phyloP scores from a whole-genome alignment of 192 early-diverging fungal species.

The Backusella circina region DNA sequence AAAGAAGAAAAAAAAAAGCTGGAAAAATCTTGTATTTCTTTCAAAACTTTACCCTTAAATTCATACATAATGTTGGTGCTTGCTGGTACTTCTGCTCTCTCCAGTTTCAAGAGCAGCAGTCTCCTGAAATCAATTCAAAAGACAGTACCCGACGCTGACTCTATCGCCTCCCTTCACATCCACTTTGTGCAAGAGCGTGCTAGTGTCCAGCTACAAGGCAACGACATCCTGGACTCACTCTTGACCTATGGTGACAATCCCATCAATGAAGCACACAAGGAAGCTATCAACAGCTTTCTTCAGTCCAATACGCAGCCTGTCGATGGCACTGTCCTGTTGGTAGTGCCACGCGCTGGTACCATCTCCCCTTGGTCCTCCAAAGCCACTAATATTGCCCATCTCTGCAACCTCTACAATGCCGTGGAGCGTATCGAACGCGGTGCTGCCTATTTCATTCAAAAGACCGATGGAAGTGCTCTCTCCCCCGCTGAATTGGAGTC shows the following conservation, averaged over 20 bases:
- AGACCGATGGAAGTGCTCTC: constrained; percentile 28
- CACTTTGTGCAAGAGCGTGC: constrained; percentile 70
- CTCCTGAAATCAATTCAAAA: constrained; percentile 60
- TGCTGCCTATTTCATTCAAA: constrained; percentile 63
- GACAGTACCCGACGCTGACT: constrained; percentile 42
- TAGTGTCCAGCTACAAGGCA: constrained; percentile 27
- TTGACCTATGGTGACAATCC: constrained; percentile 42
- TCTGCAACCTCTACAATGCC: constrained; percentile 74
- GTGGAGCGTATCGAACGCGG: constrained; percentile 92
- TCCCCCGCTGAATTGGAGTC: constrained; percentile 45
- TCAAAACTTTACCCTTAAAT: too few relatives aligned
- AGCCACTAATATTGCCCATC: constrained; percentile 95
- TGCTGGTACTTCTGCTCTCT: constrained; percentile 79
- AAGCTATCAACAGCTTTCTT: constrained; percentile 16
- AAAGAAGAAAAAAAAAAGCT: background rate
- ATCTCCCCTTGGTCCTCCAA: constrained; percentile 99
- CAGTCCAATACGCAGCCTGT: constrained; percentile 29
- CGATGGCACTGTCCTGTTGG: constrained; percentile 52
- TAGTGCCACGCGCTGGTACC: constrained; percentile 90
- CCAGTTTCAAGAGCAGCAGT: constrained; percentile 64
- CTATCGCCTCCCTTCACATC: constrained; percentile 64
- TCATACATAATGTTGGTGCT: constrained; percentile 71
- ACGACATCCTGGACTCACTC: constrained; percentile 43
- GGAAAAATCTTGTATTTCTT: constrained; percentile 1
- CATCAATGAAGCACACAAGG: constrained; percentile 20